Percentiles rank a stretch among this genome's conserved stretches.
phyloP scores from a whole-genome alignment of 306 rosid species.

The Carpinus fangiana region DNA sequence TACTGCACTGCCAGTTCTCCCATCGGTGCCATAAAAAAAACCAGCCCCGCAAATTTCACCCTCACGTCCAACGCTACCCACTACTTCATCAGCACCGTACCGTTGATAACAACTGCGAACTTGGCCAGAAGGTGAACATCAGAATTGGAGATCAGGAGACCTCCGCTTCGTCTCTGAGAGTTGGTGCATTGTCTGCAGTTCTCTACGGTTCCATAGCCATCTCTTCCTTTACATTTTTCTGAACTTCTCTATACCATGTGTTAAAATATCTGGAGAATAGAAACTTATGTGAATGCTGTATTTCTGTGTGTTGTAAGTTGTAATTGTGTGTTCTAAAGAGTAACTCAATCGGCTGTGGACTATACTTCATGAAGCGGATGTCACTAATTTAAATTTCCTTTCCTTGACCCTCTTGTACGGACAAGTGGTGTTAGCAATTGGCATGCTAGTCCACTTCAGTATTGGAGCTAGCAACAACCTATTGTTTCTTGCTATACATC shows the following conservation, averaged over 20 bases:
- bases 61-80: conserved; percentile 26
- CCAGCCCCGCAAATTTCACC: conserved; percentile 26
- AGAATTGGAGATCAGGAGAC: neutral
- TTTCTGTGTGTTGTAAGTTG: too few relatives aligned
- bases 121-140: conserved; percentile 41
- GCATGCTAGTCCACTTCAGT: too few relatives aligned
- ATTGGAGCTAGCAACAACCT: too few relatives aligned
- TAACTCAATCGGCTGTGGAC: too few relatives aligned
- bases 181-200: conserved; percentile 11
- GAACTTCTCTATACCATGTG: neutral
- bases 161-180: neutral
- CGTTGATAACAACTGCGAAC: conserved; percentile 18
- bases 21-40: neutral
- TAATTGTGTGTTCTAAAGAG: too few relatives aligned
- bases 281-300: too few relatives aligned
- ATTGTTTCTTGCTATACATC: too few relatives aligned
- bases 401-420: too few relatives aligned
- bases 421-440: too few relatives aligned
- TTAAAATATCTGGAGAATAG: too few relatives aligned
- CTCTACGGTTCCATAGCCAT: conserved; percentile 7
- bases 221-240: conserved; percentile 2
- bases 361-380: too few relatives aligned
- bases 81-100: conserved; percentile 40
- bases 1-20: conserved; percentile 18
- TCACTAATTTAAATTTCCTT: too few relatives aligned